Evolutionary conservation across 306 rosid species (phyloP).

Genomic region (Sophora flavescens): DNA sequence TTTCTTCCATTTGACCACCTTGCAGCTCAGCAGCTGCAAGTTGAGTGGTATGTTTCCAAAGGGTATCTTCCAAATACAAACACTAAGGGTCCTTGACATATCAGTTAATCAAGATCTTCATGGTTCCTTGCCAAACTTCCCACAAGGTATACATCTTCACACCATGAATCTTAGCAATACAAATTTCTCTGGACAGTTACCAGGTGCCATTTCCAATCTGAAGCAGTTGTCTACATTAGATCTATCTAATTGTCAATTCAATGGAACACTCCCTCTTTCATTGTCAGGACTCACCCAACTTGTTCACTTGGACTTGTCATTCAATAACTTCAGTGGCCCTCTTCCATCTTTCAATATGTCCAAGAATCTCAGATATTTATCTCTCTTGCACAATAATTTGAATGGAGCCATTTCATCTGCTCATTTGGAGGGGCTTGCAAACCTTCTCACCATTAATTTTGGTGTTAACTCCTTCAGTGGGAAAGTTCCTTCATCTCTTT

Average conservation of each 20-base stretch:
- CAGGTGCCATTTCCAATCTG: constrained; percentile 27
- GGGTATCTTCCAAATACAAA: constrained; percentile 31
- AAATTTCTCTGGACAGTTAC: constrained; percentile 42
- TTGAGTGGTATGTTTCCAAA: constrained; percentile 35
- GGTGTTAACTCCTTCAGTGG: neutral
- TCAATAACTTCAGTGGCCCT: constrained; percentile 38
- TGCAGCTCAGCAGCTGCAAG: constrained; percentile 17
- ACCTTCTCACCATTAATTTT: neutral
- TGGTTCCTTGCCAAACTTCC: constrained; percentile 46
- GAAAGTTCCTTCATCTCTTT: neutral
- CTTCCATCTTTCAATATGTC: constrained; percentile 38
- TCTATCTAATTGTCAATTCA: constrained; percentile 32
- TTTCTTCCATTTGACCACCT: constrained; percentile 25
- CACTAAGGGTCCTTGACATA: constrained; percentile 36
- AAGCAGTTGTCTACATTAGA: constrained; percentile 36
- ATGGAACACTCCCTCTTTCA: constrained; percentile 38
- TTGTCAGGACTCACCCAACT: constrained; percentile 33
- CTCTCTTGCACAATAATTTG: constrained; percentile 30
- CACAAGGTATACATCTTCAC: constrained; percentile 30
- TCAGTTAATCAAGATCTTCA: constrained; percentile 29
- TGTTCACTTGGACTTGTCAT: constrained; percentile 36
- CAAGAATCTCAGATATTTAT: constrained; percentile 26
- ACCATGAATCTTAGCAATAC: constrained; percentile 16
- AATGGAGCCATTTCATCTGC: constrained; percentile 12
- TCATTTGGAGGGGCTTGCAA: neutral